Evolutionary conservation across 2,329 filamentous ascomycete genomes (phyloP).

Genomic region (Pseudovirgaria hyperparasitica): DNA sequence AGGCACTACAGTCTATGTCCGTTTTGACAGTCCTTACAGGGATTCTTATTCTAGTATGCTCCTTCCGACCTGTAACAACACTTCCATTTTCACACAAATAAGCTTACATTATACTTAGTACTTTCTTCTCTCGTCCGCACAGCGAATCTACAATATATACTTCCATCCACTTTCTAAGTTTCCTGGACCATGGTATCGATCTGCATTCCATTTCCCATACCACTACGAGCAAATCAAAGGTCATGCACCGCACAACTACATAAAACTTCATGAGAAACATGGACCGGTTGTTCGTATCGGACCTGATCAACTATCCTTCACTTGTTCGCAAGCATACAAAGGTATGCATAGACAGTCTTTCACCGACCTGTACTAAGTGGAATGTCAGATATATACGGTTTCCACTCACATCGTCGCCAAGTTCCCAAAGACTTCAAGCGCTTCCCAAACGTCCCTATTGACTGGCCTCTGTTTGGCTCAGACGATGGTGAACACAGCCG

Average conservation of each 20-base stretch:
- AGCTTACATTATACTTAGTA: too few species aligned
- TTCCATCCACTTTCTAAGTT: slow-evolving; percentile 32
- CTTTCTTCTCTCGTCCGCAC: too few species aligned
- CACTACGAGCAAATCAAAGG: slow-evolving; percentile 14
- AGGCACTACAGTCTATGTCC: too few species aligned
- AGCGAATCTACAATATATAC: slow-evolving; percentile 29
- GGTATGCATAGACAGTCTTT: slow-evolving; percentile 31
- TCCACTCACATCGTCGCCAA: slow-evolving; percentile 2
- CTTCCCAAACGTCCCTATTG: neutral
- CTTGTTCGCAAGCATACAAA: slow-evolving; percentile 20
- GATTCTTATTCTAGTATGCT: too few species aligned
- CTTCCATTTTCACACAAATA: too few species aligned
- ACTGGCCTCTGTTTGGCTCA: too few species aligned
- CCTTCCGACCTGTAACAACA: too few species aligned
- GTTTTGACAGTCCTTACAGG: too few species aligned
- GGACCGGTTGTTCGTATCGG: slow-evolving; percentile 25
- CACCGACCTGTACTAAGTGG: neutral
- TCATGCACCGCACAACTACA: too few species aligned
- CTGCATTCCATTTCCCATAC: slow-evolving; percentile 22
- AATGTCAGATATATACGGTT: neutral
- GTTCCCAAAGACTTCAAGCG: neutral
- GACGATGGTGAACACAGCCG: slow-evolving; percentile 12
- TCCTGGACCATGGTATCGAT: slow-evolving; percentile 28
- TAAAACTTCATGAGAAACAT: slow-evolving; percentile 25
- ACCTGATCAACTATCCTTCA: slow-evolving; percentile 26